Conservation (phyloP, 2,329 filamentous ascomycete species). For the Fusarium irregulare region DNA sequence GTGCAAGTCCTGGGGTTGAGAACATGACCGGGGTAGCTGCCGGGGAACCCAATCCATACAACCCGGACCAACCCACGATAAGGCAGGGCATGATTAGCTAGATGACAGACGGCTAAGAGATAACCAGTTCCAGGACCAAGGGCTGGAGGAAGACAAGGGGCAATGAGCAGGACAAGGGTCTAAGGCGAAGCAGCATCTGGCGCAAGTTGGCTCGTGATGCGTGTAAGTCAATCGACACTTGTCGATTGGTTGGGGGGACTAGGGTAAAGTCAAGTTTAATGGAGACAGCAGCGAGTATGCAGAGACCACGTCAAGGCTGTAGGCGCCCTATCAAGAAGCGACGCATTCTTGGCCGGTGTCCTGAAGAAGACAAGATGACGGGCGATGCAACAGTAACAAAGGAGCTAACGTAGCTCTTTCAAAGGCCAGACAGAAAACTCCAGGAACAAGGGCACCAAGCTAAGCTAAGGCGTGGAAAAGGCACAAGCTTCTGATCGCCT, state of each 20-base stretch:
- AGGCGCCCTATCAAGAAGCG: constrained; percentile 19
- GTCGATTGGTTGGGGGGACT: constrained; percentile 19
- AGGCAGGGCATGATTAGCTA: constrained; percentile 22
- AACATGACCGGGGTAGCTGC: constrained; percentile 34
- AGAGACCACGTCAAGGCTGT: constrained; percentile 29
- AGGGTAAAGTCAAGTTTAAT: constrained; percentile 21
- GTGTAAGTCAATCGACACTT: constrained; percentile 32
- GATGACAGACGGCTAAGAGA: constrained; percentile 24
- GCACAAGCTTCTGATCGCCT: constrained; percentile 23
- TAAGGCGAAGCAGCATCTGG: constrained; percentile 41
- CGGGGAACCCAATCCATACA: constrained; percentile 19
- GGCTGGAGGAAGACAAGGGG: constrained; percentile 25
- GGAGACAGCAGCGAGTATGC: constrained; percentile 15
- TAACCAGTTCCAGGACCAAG: constrained; percentile 20
- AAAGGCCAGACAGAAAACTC: constrained; percentile 12
- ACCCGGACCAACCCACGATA: constrained; percentile 32
- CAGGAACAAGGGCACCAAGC: constrained; percentile 28
- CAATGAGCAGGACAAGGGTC: constrained; percentile 19
- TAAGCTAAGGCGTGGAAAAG: constrained; percentile 27
- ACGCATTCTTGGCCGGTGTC: constrained; percentile 40
- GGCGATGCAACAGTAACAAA: constrained; percentile 31
- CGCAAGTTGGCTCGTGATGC: constrained; percentile 41
- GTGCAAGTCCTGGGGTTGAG: constrained; percentile 37
- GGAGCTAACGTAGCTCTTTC: constrained; percentile 13
- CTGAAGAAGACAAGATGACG: constrained; percentile 23